Evolutionary conservation across 164 flowering plant species (phyloP).

Genomic region (Piper longum): DNA sequence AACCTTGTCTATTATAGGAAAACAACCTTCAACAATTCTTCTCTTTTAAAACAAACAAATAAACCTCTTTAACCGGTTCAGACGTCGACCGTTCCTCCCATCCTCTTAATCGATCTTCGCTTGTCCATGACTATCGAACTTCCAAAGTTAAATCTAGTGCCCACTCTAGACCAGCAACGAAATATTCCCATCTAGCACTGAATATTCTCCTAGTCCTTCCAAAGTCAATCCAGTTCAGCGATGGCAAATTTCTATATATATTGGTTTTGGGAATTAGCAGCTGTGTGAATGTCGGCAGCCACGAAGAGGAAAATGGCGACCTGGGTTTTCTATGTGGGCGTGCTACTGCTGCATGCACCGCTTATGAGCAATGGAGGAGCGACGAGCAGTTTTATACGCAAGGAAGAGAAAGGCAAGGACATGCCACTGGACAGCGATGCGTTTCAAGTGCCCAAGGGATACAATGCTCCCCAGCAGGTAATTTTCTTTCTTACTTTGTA

Average conservation of each 20-base stretch:
- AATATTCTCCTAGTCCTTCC: not conserved
- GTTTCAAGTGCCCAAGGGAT: slow-evolving; percentile 25
- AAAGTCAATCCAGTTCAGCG: not conserved
- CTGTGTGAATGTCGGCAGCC: not conserved
- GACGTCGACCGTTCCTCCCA: too few relatives aligned
- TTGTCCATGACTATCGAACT: too few relatives aligned
- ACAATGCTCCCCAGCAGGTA: slow-evolving; percentile 43
- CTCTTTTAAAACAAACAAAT: too few relatives aligned
- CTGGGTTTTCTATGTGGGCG: not conserved
- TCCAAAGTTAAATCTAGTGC: too few relatives aligned
- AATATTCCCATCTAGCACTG: not conserved
- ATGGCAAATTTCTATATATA: not conserved
- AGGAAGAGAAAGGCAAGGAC: slow-evolving; percentile 12
- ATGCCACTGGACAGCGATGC: slow-evolving; percentile 23
- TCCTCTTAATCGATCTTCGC: too few relatives aligned
- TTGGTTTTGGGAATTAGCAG: not conserved
- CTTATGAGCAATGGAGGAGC: slow-evolving; percentile 18
- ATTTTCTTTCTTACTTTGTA: too few relatives aligned
- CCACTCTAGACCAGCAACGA: too few relatives aligned
- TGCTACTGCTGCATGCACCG: slow-evolving; percentile 8
- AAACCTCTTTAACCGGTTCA: too few relatives aligned
- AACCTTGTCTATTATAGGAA: too few relatives aligned
- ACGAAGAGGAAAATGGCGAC: not conserved
- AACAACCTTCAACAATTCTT: too few relatives aligned
- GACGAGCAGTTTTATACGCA: slow-evolving; percentile 21